These are phyloP conservation scores for Lasiodiplodia gonubiensis DNA, from an alignment of 2,329 filamentous ascomycete genomes.

Conservation along the genomic window DNA sequence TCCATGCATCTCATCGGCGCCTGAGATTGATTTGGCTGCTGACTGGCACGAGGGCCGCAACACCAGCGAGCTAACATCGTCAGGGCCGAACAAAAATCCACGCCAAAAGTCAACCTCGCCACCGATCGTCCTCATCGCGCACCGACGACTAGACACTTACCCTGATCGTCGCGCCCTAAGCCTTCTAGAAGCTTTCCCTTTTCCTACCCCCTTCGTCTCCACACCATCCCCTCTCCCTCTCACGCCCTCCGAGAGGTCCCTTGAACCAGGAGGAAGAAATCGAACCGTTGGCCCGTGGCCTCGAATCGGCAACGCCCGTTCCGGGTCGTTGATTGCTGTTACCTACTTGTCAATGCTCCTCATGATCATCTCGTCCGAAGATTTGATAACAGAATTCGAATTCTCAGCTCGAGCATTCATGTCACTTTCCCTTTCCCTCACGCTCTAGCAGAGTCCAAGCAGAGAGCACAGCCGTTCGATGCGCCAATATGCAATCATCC, in stretches of 20 bases:
- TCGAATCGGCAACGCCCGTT: not conserved
- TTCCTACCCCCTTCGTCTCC: not conserved
- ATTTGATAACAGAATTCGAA: slow-evolving; percentile 14
- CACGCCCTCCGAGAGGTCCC: not conserved
- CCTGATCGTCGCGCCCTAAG: not conserved
- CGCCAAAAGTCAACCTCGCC: not conserved
- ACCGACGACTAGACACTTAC: not conserved
- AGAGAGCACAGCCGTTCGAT: not conserved
- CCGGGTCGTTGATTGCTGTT: not conserved
- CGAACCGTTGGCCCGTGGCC: slow-evolving; percentile 3
- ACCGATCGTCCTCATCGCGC: not conserved
- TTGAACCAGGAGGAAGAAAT: not conserved
- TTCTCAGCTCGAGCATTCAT: not conserved
- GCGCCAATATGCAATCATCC: not conserved
- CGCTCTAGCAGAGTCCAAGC: not conserved
- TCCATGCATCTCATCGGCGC: not conserved
- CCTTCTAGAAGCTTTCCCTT: slow-evolving; percentile 19
- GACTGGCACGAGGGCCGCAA: not conserved
- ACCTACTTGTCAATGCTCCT: not conserved
- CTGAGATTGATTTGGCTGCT: not conserved
- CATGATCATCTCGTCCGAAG: not conserved
- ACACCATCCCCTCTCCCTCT: not conserved
- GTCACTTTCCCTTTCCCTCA: not conserved
- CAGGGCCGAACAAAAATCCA: not conserved
- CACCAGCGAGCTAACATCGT: not conserved